Evolutionary conservation across 768 basidiomycete genomes (phyloP), one percentile per base, ranked within the genome.

Genomic region (Amyloporia xantha): DNA sequence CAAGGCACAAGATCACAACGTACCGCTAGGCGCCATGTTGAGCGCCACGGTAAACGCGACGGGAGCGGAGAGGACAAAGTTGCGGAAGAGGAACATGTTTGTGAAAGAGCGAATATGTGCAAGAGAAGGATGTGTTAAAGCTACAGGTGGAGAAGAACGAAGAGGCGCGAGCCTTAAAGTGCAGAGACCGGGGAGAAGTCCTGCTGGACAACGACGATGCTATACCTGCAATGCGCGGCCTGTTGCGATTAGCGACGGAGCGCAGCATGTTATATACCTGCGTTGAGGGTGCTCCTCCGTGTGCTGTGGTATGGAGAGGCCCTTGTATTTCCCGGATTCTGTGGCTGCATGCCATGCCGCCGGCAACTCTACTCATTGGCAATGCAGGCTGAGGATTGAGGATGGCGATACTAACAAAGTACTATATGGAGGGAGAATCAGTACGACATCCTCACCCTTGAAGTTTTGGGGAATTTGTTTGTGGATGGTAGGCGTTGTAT

Each of bases 11-110:
- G 9, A 33, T 7, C 15, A 7, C 30, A 15, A 36, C 44, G 4
- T 25, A 45, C 44, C 44, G 19, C 27, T 17, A 17, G 30, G 44
- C 33, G 24, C 30, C 28, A 45, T 17, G 23, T 17, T 21, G 5
- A 33, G 30, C 20, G 36, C 15, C 20, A 45, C 9, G 23, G 44
- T 21, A 35, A 25, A 17, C 30, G 33, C 33, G 6, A 19, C n/a
- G 26, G 10, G 12, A 13, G n/a, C 20, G 44, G 17, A 2, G 13
- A 45, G 12, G 30, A 45, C 33, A 5, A 21, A n/a, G 21, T 23
- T 45, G n/a, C 44, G 30, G 44, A 45, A 45, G n/a, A 45, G 30
- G 21, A 45, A 11, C 44, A 45, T 45, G 20, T n/a, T 28, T 23
- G 33, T 10, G 30, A 45, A 33, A 23, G 17, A 19, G 36, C 7